A percentile compares a stretch with the other conserved stretches of the same genome.
Evolutionary conservation across 2,329 filamentous ascomycete genomes (phyloP).

Genomic region (Plectosphaerella sp.): DNA sequence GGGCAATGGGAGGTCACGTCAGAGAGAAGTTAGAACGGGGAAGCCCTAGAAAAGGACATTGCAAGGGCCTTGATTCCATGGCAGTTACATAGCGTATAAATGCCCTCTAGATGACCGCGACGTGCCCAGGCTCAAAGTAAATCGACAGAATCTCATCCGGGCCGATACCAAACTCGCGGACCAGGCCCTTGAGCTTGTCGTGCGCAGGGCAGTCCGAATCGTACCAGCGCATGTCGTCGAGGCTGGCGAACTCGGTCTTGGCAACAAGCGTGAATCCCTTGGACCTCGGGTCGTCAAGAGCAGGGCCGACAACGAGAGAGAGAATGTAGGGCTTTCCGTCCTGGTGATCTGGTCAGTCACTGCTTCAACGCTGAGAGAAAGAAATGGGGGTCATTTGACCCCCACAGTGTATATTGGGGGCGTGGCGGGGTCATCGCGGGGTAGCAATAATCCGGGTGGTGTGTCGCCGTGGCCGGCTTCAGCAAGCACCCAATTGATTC

Average conservation of each 20-base stretch:
- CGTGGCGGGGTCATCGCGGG: neutral
- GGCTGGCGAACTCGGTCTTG: conserved; percentile 57
- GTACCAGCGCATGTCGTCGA: conserved; percentile 69
- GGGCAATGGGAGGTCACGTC: no score
- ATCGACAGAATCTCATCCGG: conserved; percentile 3
- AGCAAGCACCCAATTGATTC: neutral
- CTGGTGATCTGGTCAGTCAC: conserved; percentile 32
- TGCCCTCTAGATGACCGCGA: neutral
- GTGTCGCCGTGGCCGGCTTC: neutral
- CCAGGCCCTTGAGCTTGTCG: conserved; percentile 31
- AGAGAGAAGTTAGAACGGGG: no score
- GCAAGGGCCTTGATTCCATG: neutral
- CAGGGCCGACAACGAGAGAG: conserved; percentile 46
- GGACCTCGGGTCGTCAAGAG: conserved; percentile 52
- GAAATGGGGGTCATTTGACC: neutral
- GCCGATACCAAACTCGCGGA: conserved; percentile 12
- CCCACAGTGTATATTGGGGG: neutral
- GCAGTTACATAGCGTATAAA: no score
- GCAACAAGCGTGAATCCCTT: conserved; percentile 63
- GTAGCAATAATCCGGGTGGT: neutral
- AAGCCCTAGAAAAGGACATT: no score
- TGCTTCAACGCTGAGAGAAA: neutral
- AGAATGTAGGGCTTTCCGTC: conserved; percentile 69
- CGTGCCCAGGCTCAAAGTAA: conserved; percentile 3
- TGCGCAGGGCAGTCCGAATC: conserved; percentile 49